Evolutionary conservation across 352 stramenopile species (phyloP).

Genomic region (Phytophthora uliginosa): DNA sequence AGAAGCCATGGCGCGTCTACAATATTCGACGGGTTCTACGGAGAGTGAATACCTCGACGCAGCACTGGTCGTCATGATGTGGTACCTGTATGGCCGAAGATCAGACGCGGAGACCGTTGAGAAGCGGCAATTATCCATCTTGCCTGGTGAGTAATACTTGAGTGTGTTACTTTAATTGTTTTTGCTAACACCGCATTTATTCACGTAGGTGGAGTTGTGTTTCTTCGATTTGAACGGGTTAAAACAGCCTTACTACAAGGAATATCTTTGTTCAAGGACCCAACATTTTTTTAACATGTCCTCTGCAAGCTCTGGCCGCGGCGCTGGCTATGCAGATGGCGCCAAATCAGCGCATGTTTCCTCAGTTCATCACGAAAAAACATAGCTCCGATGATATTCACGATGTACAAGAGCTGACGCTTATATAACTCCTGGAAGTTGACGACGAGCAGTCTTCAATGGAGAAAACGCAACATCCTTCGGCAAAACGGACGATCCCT

Average conservation of each 20-base stretch:
- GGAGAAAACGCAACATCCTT: too few species aligned
- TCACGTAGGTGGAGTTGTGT: conserved; percentile 14
- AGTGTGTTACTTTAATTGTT: neutral
- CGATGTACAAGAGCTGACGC: neutral
- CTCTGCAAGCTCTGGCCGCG: conserved; percentile 12
- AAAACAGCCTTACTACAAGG: neutral
- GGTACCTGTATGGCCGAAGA: too few species aligned
- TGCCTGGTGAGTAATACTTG: conserved; percentile 10
- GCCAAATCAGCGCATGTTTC: conserved; percentile 8
- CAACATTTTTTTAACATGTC: conserved; percentile 18
- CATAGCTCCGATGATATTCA: neutral
- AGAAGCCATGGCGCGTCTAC: neutral
- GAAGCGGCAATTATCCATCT: conserved; percentile 21
- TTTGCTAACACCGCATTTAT: neutral
- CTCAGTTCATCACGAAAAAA: neutral
- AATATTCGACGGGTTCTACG: too few species aligned
- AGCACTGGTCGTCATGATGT: too few species aligned
- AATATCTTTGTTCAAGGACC: conserved; percentile 24
- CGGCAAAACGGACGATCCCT: neutral
- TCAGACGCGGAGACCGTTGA: neutral
- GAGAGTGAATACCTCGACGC: too few species aligned
- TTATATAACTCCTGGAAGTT: neutral
- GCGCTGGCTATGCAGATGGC: conserved; percentile 13
- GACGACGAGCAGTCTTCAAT: neutral
- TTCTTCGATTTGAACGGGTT: conserved; percentile 24